Conservation (phyloP, 2,329 filamentous ascomycete genomes). For the Fusarium sp. region DNA sequence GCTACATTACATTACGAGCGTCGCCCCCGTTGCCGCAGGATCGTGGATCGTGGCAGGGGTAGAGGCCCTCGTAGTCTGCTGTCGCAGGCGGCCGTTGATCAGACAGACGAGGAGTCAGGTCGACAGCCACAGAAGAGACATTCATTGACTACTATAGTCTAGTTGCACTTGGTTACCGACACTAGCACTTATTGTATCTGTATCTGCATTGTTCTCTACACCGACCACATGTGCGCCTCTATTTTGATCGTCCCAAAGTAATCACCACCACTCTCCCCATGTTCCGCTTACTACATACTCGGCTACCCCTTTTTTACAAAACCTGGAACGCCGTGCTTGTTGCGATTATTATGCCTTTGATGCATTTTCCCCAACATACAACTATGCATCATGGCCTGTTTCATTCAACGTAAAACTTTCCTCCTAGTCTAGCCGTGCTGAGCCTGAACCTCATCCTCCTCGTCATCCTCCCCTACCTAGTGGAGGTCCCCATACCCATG, state of each 20-base stretch:
- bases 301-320: conserved; percentile 22
- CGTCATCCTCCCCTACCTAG: conserved; percentile 36
- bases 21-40: conserved; percentile 17
- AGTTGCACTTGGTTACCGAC: conserved; percentile 4
- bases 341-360: conserved; percentile 29
- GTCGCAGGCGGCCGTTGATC: conserved; percentile 38
- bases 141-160: background rate
- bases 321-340: conserved; percentile 44
- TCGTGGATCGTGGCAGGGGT: conserved; percentile 16
- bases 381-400: conserved; percentile 25
- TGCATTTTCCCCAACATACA: conserved; percentile 12
- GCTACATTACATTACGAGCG: conserved; percentile 9
- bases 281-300: background rate
- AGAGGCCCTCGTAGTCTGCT: background rate
- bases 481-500: conserved; percentile 49
- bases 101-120: conserved; percentile 31
- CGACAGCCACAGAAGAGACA: conserved; percentile 13
- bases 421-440: background rate
- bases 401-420: conserved; percentile 20
- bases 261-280: conserved; percentile 7
- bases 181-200: background rate
- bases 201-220: conserved; percentile 15
- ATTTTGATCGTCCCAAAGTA: conserved; percentile 31
- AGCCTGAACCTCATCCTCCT: conserved; percentile 45
- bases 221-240: conserved; percentile 27